Conservation (phyloP, 208 protist species). For the Trypanosoma conorhini region DNA sequence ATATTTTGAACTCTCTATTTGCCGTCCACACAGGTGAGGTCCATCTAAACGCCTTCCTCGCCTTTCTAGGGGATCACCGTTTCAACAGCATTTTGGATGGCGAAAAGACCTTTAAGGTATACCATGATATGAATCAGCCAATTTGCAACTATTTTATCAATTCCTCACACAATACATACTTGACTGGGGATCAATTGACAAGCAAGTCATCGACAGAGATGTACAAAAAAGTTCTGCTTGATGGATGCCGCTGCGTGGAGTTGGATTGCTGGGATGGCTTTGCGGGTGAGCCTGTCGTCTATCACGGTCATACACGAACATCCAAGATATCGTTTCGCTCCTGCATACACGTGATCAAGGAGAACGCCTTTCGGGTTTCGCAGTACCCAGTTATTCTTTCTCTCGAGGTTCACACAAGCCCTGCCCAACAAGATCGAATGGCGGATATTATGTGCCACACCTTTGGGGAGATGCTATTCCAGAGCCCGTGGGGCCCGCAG, state of each 20-base stretch:
- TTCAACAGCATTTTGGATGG: slow-evolving; percentile 39
- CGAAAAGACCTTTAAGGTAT: slow-evolving; percentile 40
- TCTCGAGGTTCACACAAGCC: slow-evolving; percentile 44
- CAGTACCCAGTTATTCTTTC: slow-evolving; percentile 53
- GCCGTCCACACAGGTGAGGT: slow-evolving; percentile 36
- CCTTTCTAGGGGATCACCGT: slow-evolving; percentile 39
- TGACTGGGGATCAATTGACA: slow-evolving; percentile 76
- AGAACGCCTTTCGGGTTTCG: slow-evolving; percentile 41
- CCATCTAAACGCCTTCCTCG: slow-evolving; percentile 40
- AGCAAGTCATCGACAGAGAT: slow-evolving; percentile 35
- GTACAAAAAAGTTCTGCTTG: slow-evolving; percentile 36
- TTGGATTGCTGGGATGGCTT: slow-evolving; percentile 56
- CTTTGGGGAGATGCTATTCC: slow-evolving; percentile 32
- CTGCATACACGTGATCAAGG: slow-evolving; percentile 41
- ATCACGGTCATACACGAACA: slow-evolving; percentile 52
- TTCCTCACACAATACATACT: slow-evolving; percentile 92
- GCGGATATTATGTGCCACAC: slow-evolving; percentile 39
- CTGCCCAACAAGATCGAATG: slow-evolving; percentile 39
- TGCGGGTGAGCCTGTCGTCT: slow-evolving; percentile 43
- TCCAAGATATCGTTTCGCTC: slow-evolving; percentile 40
- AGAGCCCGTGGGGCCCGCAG: slow-evolving; percentile 18
- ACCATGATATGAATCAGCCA: slow-evolving; percentile 84
- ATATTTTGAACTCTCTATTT: slow-evolving; percentile 40
- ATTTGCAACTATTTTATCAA: slow-evolving; percentile 68
- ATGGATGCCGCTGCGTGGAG: slow-evolving; percentile 53